Conservation (phyloP, 768 basidiomycete species). For the Calocybe gangraenosa region DNA sequence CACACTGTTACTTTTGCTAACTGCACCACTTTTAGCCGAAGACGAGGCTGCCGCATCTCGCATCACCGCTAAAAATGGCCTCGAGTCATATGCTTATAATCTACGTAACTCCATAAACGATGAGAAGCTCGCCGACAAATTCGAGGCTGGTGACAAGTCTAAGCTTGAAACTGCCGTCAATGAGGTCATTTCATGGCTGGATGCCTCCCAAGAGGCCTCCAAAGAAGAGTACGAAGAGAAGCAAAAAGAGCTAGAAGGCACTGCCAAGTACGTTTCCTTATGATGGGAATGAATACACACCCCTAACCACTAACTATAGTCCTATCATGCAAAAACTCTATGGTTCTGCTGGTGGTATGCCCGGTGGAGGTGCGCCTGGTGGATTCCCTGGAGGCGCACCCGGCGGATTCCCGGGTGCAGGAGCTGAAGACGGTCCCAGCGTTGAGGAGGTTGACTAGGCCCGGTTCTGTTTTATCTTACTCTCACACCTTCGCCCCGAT, state of each 20-base stretch:
- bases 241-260: constrained; percentile 87
- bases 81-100: constrained; percentile 95
- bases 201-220: constrained; percentile 81
- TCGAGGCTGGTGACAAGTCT: constrained; percentile 80
- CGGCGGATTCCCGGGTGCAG: constrained; percentile 65
- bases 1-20: constrained; percentile 13
- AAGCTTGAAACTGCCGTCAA: constrained; percentile 80
- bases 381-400: constrained; percentile 55
- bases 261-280: constrained; percentile 54
- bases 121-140: constrained; percentile 84
- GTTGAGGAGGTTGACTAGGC: constrained; percentile 86
- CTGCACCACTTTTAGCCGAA: constrained; percentile 46
- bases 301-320: constrained; percentile 19
- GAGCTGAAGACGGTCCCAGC: constrained; percentile 76
- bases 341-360: constrained; percentile 62
- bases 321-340: constrained; percentile 74
- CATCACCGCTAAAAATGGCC: constrained; percentile 82
- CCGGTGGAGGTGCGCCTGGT: constrained; percentile 56
- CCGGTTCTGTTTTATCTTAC: constrained; percentile 1
- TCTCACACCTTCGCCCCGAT: constrained; percentile 11
- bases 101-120: constrained; percentile 85
- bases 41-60: constrained; percentile 83
- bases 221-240: constrained; percentile 92
- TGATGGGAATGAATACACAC: too few relatives aligned
- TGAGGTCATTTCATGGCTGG: constrained; percentile 84